Percentiles rank a stretch among this genome's conserved stretches.
These are phyloP conservation scores for Melocanna baccifera DNA, from an alignment of 176 grass and related monocot genomes.

Conservation along the genomic window DNA sequence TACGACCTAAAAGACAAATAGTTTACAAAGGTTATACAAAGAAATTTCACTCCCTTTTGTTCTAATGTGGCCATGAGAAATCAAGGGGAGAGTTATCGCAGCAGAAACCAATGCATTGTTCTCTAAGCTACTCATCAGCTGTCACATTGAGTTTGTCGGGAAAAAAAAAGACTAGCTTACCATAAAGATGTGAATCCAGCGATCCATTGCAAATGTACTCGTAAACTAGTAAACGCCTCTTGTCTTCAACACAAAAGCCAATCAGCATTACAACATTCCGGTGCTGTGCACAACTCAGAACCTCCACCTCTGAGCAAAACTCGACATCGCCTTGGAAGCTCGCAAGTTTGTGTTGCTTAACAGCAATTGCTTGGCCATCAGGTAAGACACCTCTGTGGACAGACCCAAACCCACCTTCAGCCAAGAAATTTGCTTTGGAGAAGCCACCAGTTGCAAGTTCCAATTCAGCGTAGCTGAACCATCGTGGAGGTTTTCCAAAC, in stretches of 20 bases:
- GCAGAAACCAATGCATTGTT: neutral
- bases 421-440: constrained; percentile 93
- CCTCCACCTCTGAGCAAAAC: constrained; percentile 98
- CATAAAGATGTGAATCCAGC: constrained; percentile 96
- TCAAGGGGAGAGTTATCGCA: neutral
- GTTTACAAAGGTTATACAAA: neutral
- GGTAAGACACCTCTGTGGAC: constrained; percentile 89
- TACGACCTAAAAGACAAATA: constrained; percentile 44
- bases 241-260: constrained; percentile 98
- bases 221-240: constrained; percentile 91
- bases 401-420: constrained; percentile 98
- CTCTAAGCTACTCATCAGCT: neutral
- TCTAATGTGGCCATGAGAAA: neutral
- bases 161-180: constrained; percentile 34
- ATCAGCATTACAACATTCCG: constrained; percentile 99
- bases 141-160: neutral
- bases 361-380: constrained; percentile 95
- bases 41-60: no score
- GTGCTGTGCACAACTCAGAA: constrained; percentile 97
- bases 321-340: constrained; percentile 94
- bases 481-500: constrained; percentile 93
- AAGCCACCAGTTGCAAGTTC: constrained; percentile 93
- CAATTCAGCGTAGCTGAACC: constrained; percentile 94
- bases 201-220: constrained; percentile 99
- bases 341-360: constrained; percentile 98